Evolutionary conservation across 2,329 filamentous ascomycete genomes (phyloP).

Genomic region (Pleurostoma richardsiae): DNA sequence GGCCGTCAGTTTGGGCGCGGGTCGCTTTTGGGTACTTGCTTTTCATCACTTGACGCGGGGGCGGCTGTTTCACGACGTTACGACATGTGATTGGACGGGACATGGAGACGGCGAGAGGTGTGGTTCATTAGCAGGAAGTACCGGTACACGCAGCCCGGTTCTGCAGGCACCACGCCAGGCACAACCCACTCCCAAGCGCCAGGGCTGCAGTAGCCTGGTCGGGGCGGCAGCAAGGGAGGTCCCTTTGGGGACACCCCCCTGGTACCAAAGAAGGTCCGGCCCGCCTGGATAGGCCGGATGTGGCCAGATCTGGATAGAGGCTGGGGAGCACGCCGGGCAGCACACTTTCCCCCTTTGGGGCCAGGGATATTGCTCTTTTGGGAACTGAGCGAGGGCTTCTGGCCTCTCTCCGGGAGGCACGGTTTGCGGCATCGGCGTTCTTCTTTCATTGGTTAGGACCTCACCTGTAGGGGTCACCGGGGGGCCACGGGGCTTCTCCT

Average conservation of each 20-base stretch:
- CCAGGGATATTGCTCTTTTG: conserved; percentile 27
- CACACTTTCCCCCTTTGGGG: conserved; percentile 27
- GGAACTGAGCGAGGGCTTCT: conserved; percentile 13
- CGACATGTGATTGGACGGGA: conserved; percentile 50
- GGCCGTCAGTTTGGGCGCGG: background rate
- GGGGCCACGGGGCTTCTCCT: background rate
- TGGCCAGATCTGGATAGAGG: conserved; percentile 4
- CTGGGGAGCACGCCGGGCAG: conserved; percentile 4
- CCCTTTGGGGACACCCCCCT: background rate
- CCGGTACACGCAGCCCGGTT: conserved; percentile 26
- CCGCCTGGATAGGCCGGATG: background rate
- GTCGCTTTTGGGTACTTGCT: conserved; percentile 7
- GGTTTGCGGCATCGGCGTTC: conserved; percentile 3
- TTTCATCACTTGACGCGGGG: conserved; percentile 33
- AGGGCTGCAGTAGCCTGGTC: conserved; percentile 19
- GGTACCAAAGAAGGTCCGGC: background rate
- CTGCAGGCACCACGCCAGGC: conserved; percentile 6
- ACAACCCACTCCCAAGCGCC: conserved; percentile 14
- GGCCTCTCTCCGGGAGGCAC: background rate
- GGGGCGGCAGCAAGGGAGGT: conserved; percentile 3
- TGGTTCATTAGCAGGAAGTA: conserved; percentile 33
- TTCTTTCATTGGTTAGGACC: conserved; percentile 3
- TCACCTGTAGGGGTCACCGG: background rate
- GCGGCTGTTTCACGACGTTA: conserved; percentile 40
- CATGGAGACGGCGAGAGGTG: conserved; percentile 22